Evolutionary conservation across 2,329 filamentous ascomycete genomes (phyloP), one percentile per base, ranked within the genome.

Genomic region (Exophiala xenobiotica): DNA sequence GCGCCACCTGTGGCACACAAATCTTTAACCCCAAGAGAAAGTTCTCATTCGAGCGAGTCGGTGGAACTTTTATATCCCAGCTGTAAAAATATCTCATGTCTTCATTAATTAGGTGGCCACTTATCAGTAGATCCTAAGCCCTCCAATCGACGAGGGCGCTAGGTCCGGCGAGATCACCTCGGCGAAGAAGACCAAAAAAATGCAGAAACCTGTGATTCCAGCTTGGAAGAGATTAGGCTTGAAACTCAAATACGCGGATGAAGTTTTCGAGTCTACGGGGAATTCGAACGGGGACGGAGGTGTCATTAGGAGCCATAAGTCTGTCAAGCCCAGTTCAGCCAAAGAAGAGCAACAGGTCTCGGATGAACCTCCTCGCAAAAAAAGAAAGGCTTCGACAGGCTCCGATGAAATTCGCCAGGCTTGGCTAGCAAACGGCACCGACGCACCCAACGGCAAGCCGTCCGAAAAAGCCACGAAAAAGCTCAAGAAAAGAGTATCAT

Each of bases 181-280:
- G n/a, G n/a, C n/a, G n/a, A n/a, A n/a, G n/a, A n/a, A n/a, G n/a
- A n/a, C n/a, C n/a, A n/a, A 14, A 24, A 45, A 27, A 26, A 60
- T 60, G 51, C 44, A 35, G 41, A 48, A 47, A 49, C 31, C 39
- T 16, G 27, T 35, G 27, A 66, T 78, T 41, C 80, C 81, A 24
- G 79, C 81, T 54, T 84, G 79, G 79, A 82, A 82, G 65, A 73
- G 77, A 63, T 68, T 83, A 49, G 80, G 80, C 27, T 70, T 83
- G 54, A 82, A 82, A 69, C 70, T 81, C 60, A 84, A 82, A 65
- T 75, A 75, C 63, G 72, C 74, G 39, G 72, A 75, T 64, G 60
- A 62, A 18, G 54, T 64, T 41, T 24, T 49, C 23, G 26, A 53
- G 12, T n/a, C 26, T 29, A 14, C 20, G 14, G 22, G 11, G 11